Conservation (phyloP, 352 stramenopile genomes). For the Phytophthora fragariaefolia region DNA sequence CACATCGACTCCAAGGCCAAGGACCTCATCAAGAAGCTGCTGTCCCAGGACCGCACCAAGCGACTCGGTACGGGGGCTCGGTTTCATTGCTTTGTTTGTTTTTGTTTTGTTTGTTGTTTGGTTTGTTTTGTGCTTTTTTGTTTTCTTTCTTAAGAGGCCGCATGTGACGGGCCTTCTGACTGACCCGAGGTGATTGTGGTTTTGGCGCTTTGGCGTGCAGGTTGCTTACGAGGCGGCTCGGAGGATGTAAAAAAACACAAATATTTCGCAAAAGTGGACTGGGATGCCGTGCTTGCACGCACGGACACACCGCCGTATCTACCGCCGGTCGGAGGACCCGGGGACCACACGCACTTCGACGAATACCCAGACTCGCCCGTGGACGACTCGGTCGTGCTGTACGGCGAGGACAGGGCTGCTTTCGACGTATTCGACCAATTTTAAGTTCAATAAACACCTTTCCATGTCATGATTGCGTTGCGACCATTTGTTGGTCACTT, state of each 20-base stretch:
- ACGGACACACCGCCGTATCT: slow-evolving; percentile 85
- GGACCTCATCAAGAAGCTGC: slow-evolving; percentile 92
- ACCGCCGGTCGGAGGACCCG: slow-evolving; percentile 80
- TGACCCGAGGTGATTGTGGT: no score
- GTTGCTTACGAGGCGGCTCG: slow-evolving; percentile 91
- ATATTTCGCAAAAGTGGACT: slow-evolving; percentile 91
- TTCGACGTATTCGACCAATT: slow-evolving; percentile 91
- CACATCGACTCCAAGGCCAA: slow-evolving; percentile 92
- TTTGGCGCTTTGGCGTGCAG: slow-evolving; percentile 41
- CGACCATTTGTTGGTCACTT: slow-evolving; percentile 4
- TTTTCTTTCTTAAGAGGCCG: no score
- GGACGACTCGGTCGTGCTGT: slow-evolving; percentile 85
- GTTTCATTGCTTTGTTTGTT: no score
- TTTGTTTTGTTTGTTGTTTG: no score
- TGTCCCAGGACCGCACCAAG: slow-evolving; percentile 91
- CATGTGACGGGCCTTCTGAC: no score
- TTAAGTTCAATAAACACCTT: slow-evolving; percentile 52
- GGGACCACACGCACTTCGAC: slow-evolving; percentile 94
- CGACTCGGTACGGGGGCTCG: slow-evolving; percentile 87
- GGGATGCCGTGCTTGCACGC: slow-evolving; percentile 78
- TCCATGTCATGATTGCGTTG: slow-evolving; percentile 23
- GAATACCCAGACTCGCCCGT: slow-evolving; percentile 92
- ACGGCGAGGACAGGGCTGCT: slow-evolving; percentile 80
- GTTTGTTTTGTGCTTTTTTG: no score
- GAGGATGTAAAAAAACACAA: slow-evolving; percentile 94